phyloP scores from a whole-genome alignment of 768 basidiomycete species.

The Lactarius indigo region DNA sequence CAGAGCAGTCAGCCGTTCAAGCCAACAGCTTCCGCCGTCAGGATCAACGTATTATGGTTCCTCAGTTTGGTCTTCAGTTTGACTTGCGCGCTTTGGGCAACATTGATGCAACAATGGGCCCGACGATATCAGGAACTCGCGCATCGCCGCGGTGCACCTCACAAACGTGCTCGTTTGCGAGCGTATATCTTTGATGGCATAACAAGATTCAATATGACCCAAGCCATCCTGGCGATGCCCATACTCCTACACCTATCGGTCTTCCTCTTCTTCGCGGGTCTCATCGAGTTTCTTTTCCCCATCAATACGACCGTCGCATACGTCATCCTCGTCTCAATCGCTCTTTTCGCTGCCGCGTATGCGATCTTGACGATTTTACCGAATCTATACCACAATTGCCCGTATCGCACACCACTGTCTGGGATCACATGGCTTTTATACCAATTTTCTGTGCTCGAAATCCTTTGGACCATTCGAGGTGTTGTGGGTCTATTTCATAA shows the following conservation, averaged over 20 bases:
- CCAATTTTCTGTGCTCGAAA: neutral
- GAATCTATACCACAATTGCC: neutral
- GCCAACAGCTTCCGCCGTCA: constrained; percentile 1
- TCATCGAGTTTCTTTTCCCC: constrained; percentile 18
- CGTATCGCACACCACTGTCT: neutral
- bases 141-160: neutral
- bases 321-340: constrained; percentile 5
- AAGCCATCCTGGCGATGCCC: too few relatives aligned
- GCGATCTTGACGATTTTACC: neutral
- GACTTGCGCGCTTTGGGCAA: neutral
- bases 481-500: neutral
- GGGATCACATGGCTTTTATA: neutral
- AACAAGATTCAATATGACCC: neutral
- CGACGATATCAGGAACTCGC: neutral
- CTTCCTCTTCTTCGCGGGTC: constrained; percentile 14
- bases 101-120: neutral
- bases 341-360: neutral
- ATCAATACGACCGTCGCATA: constrained; percentile 12
- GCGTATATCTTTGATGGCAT: neutral
- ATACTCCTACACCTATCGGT: constrained; percentile 6
- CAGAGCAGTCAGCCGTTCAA: neutral
- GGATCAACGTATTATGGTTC: constrained; percentile 16
- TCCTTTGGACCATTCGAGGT: neutral
- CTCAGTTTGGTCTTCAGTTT: constrained; percentile 16
- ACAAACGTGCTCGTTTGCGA: neutral